phyloP scores from a whole-genome alignment of 2,329 filamentous ascomycete species.

The Trichoderma oligosporum region DNA sequence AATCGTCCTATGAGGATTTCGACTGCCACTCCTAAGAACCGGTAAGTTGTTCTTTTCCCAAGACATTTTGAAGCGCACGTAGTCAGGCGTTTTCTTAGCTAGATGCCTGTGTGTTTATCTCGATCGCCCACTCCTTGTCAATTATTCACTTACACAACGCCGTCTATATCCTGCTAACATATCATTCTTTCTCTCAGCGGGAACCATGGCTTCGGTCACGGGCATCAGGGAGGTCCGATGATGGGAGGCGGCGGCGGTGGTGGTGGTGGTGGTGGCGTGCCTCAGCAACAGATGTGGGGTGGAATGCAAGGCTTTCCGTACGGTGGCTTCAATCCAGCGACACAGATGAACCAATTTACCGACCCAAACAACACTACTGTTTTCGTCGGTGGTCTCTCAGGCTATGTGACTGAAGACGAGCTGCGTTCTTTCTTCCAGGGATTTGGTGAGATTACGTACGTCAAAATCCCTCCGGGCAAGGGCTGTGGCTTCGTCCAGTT shows the following conservation, averaged over 20 bases:
- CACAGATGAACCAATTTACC: conserved; percentile 96
- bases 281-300: conserved; percentile 44
- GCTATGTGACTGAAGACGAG: conserved; percentile 98
- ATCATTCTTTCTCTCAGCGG: conserved; percentile 25
- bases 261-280: conserved; percentile 41
- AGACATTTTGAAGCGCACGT: too few species aligned
- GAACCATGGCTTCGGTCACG: conserved; percentile 41
- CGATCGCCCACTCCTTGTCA: background rate
- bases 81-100: too few species aligned
- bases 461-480: conserved; percentile 99
- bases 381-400: conserved; percentile 93
- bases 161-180: background rate
- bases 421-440: conserved; percentile 99
- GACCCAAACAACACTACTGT: conserved; percentile 99
- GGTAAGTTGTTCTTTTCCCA: conserved; percentile 37
- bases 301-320: conserved; percentile 38
- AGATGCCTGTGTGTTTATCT: too few species aligned
- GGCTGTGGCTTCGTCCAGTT: conserved; percentile 99
- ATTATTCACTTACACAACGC: conserved; percentile 7
- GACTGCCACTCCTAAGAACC: conserved; percentile 95
- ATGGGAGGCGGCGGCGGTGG: too few species aligned
- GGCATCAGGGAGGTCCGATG: conserved; percentile 44
- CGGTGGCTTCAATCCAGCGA: conserved; percentile 47
- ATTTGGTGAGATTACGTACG: conserved; percentile 98
- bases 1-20: conserved; percentile 98